A percentile compares a stretch with the other conserved stretches of the same genome.
Conservation (phyloP, 1,284 basidiomycete species). For the Microbotryum violaceum region DNA sequence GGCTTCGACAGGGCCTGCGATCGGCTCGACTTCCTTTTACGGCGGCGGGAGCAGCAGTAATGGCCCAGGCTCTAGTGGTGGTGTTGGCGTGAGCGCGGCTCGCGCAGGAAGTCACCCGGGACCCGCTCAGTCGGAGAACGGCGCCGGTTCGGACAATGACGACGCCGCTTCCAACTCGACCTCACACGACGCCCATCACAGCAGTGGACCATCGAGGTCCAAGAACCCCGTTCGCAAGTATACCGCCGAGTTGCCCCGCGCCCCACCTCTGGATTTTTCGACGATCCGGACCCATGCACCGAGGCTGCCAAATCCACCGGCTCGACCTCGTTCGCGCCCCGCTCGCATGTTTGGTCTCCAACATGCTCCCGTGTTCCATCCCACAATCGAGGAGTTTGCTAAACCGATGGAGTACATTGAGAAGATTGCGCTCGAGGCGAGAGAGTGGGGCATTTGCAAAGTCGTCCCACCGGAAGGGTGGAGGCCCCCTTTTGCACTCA, state of each 20-base stretch:
- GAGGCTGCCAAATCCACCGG: conserved; percentile 14
- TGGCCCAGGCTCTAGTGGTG: too few relatives aligned
- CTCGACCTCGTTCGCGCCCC: conserved; percentile 12
- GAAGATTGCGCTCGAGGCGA: conserved; percentile 62
- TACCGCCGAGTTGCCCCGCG: conserved; percentile 9
- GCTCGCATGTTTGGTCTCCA: conserved; percentile 63
- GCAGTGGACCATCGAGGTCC: too few relatives aligned
- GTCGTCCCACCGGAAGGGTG: conserved; percentile 87
- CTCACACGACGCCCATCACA: too few relatives aligned
- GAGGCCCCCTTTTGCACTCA: conserved; percentile 94
- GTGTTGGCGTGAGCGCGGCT: too few relatives aligned
- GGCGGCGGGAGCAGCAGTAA: too few relatives aligned
- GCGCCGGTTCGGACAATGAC: background rate
- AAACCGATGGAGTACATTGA: conserved; percentile 95
- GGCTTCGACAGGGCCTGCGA: background rate
- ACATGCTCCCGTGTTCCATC: conserved; percentile 85
- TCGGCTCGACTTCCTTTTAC: background rate
- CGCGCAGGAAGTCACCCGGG: background rate
- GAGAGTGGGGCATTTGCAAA: conserved; percentile 86
- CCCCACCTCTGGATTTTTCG: conserved; percentile 32
- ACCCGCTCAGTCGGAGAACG: background rate
- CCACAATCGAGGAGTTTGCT: conserved; percentile 79
- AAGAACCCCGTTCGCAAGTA: conserved; percentile 21
- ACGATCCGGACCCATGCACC: conserved; percentile 33
- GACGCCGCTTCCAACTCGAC: too few relatives aligned